These are phyloP conservation scores for Oryza australiensis DNA, from an alignment of 176 grass and related monocot genomes.

Conservation along the genomic window DNA sequence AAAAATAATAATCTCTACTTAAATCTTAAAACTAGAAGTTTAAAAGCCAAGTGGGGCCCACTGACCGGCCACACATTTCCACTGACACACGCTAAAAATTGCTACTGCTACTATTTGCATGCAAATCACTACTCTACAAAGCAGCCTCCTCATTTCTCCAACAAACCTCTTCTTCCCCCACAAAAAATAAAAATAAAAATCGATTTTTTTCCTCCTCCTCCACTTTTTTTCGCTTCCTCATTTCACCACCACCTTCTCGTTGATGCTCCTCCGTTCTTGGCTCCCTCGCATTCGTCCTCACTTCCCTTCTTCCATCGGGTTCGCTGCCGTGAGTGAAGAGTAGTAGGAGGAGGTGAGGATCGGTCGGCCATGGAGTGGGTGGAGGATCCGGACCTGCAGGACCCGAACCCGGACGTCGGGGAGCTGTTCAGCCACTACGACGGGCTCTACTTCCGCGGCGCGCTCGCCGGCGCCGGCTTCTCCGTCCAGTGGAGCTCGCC, in stretches of 20 bases:
- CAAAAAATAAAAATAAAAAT: background rate
- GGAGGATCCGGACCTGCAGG: constrained; percentile 32
- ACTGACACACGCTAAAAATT: background rate
- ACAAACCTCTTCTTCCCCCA: too few species aligned
- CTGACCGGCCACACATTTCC: background rate
- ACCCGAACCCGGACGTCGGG: constrained; percentile 50
- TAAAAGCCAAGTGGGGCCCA: background rate
- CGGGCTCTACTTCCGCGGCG: constrained; percentile 59
- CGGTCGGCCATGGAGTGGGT: constrained; percentile 3
- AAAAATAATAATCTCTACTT: background rate
- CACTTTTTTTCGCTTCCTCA: background rate
- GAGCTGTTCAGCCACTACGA: constrained; percentile 64
- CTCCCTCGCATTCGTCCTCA: background rate
- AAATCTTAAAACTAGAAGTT: background rate
- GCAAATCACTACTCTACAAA: background rate
- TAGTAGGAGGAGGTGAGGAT: background rate
- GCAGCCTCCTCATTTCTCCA: too few species aligned
- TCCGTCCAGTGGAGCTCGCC: constrained; percentile 43
- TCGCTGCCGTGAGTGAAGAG: background rate
- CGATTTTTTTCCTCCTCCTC: background rate
- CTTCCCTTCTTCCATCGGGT: too few species aligned
- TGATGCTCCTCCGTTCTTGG: background rate
- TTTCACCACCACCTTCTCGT: background rate
- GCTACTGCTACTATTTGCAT: background rate
- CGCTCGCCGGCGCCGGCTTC: constrained; percentile 49